Percentiles rank a stretch among this genome's conserved stretches.
Evolutionary conservation across 176 grass and related monocot species (phyloP).

Genomic region (Cenchrus americanus): DNA sequence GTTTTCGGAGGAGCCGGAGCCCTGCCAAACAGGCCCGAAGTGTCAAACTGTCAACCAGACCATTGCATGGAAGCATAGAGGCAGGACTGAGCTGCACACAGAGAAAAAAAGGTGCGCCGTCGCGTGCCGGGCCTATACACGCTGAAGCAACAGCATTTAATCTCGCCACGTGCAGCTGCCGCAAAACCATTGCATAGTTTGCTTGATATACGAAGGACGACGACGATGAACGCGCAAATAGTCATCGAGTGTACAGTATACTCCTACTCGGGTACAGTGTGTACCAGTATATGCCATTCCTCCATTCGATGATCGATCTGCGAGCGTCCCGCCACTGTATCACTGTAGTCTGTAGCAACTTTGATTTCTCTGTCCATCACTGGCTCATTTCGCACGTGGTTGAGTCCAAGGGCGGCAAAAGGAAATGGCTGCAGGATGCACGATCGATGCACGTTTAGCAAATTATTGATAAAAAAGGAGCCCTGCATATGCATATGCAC

Average conservation of each 20-base stretch:
- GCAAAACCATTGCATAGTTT: background rate
- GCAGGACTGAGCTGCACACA: conserved; percentile 22
- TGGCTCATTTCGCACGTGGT: no score
- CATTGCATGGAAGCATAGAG: background rate
- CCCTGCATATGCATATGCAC: no score
- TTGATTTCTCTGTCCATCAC: no score
- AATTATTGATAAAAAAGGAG: no score
- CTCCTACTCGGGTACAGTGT: background rate
- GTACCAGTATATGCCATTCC: background rate
- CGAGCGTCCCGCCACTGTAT: no score
- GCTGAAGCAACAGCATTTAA: conserved; percentile 33
- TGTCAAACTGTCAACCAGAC: background rate
- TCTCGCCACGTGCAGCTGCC: conserved; percentile 36
- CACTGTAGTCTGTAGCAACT: no score
- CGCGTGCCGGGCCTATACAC: conserved; percentile 4
- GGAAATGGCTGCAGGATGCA: no score
- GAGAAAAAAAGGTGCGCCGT: background rate
- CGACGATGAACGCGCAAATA: background rate
- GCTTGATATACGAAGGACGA: background rate
- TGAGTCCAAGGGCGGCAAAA: no score
- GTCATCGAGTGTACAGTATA: background rate
- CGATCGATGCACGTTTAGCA: no score
- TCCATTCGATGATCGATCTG: background rate
- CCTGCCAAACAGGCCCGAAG: background rate
- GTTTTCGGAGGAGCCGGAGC: no score